Base-by-base conservation (phyloP, 2,329 filamentous ascomycete genomes). In the Coniochaeta sp. region DNA sequence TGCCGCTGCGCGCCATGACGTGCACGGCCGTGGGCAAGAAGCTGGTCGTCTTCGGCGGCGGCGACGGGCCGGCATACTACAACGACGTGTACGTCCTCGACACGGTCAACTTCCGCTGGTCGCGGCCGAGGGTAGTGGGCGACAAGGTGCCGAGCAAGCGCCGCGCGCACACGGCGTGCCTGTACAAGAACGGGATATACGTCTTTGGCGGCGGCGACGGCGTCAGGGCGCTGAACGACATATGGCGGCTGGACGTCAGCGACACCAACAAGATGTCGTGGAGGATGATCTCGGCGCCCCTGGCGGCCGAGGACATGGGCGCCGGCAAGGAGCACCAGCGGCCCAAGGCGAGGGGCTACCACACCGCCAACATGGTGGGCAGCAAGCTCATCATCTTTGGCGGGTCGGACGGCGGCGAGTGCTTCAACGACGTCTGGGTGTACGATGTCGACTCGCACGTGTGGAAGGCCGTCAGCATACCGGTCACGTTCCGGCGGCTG, bases 41-140 rank as follows among this genome's bases (percentile, higher is more conserved):
- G 71, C 77, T 89, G 30, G 81, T 89, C 50, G 79, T 89, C 1
- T 89, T 89, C 68, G 87, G 87, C 59, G 87, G 87, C 52, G 87
- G 87, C 60, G 87, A 89, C 66, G 87, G 87, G 0, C 86, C 86
- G 0, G 81, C 84, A 26, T 89, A 89, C 72, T 89, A 89, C 71
- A 89, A 89, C 67, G 85, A 89, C 66, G 82, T 89, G 22, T 89
- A 89, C 69, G 84, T 89, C 54, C 77, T 89, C n/a, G 87, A 89
- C 68, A 89, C 86, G 24, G 78, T 86, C 62, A 89, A 85, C 69
- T 88, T 86, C 69, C 81, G 84, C 22, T 89, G 86, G 85, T 81
- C 80, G 44, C 82, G 81, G 62, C 86, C 87, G 47, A 79, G 79
- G 47, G 83, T 89, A 52, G 68, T 81, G 26, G 83, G 85, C 34